These are phyloP conservation scores for Allium fistulosum DNA, from an alignment of 106 monocot genomes.

Conservation along the genomic window DNA sequence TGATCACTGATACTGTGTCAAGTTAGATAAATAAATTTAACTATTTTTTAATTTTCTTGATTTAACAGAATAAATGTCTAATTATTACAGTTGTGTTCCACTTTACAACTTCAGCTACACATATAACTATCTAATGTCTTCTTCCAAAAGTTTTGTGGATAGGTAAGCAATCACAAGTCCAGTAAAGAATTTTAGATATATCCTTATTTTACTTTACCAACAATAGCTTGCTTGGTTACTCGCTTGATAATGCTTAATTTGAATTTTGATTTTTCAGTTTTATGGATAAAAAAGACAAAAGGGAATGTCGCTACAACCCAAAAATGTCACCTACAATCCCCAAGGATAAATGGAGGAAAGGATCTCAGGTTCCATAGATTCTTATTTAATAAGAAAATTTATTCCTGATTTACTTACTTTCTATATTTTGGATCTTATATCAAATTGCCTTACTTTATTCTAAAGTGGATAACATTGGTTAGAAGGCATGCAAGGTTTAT, in stretches of 20 bases:
- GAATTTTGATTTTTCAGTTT: slow-evolving; percentile 35
- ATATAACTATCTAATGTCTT: slow-evolving; percentile 85
- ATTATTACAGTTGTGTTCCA: slow-evolving; percentile 79
- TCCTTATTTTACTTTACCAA: too few relatives aligned
- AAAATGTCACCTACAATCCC: slow-evolving; percentile 79
- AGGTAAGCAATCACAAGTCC: slow-evolving; percentile 35
- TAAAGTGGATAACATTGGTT: slow-evolving; percentile 80
- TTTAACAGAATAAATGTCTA: neutral
- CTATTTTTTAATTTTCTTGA: too few relatives aligned
- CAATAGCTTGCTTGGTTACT: too few relatives aligned
- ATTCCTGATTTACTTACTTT: neutral
- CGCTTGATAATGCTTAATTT: neutral
- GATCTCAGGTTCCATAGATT: slow-evolving; percentile 67
- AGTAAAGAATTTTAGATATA: too few relatives aligned
- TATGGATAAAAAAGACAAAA: slow-evolving; percentile 30
- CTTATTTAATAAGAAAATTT: neutral
- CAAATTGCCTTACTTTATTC: slow-evolving; percentile 10
- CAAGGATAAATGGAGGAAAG: slow-evolving; percentile 92
- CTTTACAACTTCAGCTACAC: slow-evolving; percentile 89
- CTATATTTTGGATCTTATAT: neutral
- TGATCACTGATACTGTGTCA: too few relatives aligned
- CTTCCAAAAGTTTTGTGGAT: slow-evolving; percentile 88
- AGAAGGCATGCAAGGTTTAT: slow-evolving; percentile 73
- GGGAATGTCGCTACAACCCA: slow-evolving; percentile 66
- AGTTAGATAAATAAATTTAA: too few relatives aligned